A percentile compares a stretch with the other conserved stretches of the same genome.
phyloP scores from a whole-genome alignment of 1,284 basidiomycete genomes.

The Marasmius sp. region DNA sequence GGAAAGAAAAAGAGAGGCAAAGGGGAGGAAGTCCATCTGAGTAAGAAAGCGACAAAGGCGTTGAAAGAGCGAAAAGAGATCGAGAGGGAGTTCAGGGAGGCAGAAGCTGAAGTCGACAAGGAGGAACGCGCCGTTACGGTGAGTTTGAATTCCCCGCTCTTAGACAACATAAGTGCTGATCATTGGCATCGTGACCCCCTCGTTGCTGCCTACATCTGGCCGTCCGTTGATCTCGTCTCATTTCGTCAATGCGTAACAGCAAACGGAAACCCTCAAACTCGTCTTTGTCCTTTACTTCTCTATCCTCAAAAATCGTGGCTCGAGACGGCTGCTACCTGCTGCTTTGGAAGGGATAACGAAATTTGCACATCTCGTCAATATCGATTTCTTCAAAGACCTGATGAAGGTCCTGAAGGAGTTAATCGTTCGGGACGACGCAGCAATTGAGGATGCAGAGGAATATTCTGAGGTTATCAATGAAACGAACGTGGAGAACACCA shows the following conservation, averaged over 20 bases:
- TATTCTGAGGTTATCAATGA: background rate
- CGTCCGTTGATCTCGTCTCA: constrained; percentile 6
- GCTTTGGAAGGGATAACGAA: constrained; percentile 91
- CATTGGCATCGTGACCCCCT: no score
- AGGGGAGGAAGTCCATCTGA: constrained; percentile 73
- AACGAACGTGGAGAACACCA: constrained; percentile 37
- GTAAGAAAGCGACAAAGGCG: constrained; percentile 83
- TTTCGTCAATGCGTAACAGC: constrained; percentile 45
- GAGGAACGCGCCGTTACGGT: constrained; percentile 87
- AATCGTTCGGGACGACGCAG: constrained; percentile 35
- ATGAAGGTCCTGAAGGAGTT: constrained; percentile 84
- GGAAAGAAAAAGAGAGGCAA: constrained; percentile 50
- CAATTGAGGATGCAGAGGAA: background rate
- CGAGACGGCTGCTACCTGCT: constrained; percentile 81
- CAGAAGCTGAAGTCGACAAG: constrained; percentile 91
- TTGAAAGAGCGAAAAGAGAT: constrained; percentile 85
- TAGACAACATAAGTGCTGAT: no score
- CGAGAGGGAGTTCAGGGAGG: constrained; percentile 88
- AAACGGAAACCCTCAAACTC: constrained; percentile 97
- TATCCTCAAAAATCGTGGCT: constrained; percentile 87
- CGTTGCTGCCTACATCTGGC: background rate
- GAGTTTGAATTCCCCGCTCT: constrained; percentile 29
- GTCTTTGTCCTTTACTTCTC: constrained; percentile 98
- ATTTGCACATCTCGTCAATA: constrained; percentile 95
- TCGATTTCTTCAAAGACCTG: constrained; percentile 98